These are phyloP conservation scores for Didymella sp. DNA, from an alignment of 2,329 filamentous ascomycete genomes.

Conservation along the genomic window DNA sequence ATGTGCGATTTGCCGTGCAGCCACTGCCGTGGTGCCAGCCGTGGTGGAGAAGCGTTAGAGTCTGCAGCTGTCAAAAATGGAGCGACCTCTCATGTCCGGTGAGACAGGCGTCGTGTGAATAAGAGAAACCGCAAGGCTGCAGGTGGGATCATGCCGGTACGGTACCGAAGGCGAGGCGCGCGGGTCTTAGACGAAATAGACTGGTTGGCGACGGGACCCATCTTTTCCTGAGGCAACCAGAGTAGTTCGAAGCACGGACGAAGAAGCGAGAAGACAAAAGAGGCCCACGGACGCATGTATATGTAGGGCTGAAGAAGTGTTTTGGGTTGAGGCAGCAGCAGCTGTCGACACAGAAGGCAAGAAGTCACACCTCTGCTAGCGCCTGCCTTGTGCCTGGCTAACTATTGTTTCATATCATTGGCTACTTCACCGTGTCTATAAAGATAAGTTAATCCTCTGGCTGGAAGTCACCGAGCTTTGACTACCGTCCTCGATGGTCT, in stretches of 20 bases:
- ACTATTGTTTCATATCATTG: not conserved
- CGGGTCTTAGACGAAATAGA: constrained; percentile 12
- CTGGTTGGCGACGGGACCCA: constrained; percentile 5
- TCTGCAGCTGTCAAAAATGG: constrained; percentile 23
- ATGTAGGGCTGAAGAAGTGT: constrained; percentile 14
- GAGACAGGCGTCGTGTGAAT: constrained; percentile 19
- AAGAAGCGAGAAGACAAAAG: constrained; percentile 6
- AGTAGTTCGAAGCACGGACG: constrained; percentile 13
- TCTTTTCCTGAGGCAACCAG: constrained; percentile 15
- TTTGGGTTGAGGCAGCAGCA: constrained; percentile 2
- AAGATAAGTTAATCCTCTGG: not conserved
- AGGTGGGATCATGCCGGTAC: constrained; percentile 25
- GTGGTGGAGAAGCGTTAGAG: constrained; percentile 17
- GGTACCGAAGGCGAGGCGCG: constrained; percentile 14
- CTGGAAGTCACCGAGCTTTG: not conserved
- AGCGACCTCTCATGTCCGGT: constrained; percentile 31
- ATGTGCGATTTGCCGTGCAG: constrained; percentile 9
- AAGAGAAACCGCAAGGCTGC: constrained; percentile 24
- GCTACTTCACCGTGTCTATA: not conserved
- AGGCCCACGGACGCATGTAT: constrained; percentile 5
- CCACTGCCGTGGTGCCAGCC: not conserved
- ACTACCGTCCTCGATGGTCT: not conserved
- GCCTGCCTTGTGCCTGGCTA: constrained; percentile 2
- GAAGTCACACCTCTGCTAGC: not conserved
- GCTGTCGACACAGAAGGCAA: constrained; percentile 1